These are phyloP conservation scores for Sophora flavescens DNA, from an alignment of 306 rosid species.

Conservation along the genomic window DNA sequence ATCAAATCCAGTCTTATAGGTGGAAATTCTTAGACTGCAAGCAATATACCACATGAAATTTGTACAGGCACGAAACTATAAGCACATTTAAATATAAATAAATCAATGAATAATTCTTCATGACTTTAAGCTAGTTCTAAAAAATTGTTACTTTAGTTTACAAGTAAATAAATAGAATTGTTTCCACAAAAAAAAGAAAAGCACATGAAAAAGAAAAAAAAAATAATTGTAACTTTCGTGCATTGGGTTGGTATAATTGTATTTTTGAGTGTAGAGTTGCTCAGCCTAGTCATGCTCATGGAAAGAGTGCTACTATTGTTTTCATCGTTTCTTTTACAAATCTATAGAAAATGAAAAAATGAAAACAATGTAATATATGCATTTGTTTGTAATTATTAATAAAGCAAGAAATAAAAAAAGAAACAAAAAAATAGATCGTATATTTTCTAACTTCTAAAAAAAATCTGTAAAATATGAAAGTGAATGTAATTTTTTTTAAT, in stretches of 20 bases:
- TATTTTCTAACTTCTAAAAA: too few relatives aligned
- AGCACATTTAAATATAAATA: not conserved
- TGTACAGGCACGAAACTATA: not conserved
- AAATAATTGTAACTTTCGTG: not conserved
- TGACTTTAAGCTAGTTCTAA: not conserved
- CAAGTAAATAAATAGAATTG: not conserved
- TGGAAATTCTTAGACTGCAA: slow-evolving; percentile 36
- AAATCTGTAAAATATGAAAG: too few relatives aligned
- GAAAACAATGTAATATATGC: too few relatives aligned
- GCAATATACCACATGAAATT: slow-evolving; percentile 39
- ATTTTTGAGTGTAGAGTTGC: not conserved
- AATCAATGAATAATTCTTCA: not conserved
- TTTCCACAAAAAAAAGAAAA: too few relatives aligned
- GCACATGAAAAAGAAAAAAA: too few relatives aligned
- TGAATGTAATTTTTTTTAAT: too few relatives aligned
- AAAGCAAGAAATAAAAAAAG: too few relatives aligned
- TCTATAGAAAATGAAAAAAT: too few relatives aligned
- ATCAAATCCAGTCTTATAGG: slow-evolving; percentile 52
- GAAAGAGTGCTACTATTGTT: too few relatives aligned
- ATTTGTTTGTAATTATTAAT: too few relatives aligned
- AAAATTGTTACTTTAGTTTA: not conserved
- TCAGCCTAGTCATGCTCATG: not conserved
- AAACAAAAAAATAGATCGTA: too few relatives aligned
- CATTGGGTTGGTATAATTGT: not conserved
- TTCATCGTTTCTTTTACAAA: too few relatives aligned